Base-by-base conservation (phyloP, 176 grass and related monocot species). In the Avena insularis region DNA sequence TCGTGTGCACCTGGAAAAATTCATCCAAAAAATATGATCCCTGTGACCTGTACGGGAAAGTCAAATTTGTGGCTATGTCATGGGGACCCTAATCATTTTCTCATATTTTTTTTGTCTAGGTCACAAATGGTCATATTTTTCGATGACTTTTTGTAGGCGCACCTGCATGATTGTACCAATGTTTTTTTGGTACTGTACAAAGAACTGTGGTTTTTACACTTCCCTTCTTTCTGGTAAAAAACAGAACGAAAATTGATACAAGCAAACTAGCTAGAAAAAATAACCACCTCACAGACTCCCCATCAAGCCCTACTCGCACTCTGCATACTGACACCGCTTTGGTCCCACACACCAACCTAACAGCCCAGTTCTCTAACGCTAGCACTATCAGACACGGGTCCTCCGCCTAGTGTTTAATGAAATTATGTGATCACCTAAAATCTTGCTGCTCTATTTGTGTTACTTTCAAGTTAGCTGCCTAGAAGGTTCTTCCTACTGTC, bases 401-500 rank as follows among this genome's bases (percentile, higher is more conserved):
- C 14, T 68, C 14, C 16, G 31, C 27, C 29, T 36, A 35, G 65
- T 38, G 65, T 68, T 68, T 68, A 68, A 36, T 68, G 29, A 35
- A 68, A 68, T 68, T 14, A 68, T 67, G 65, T 68, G 15, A 35
- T 38, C 65, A 35, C 33, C 31, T 68, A 35, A 68, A 35, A 36
- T 68, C 14, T 17, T 36, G 65, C 65, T 68, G 29, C 67, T 71
- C 35, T 9, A 35, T 71, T 71, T 71, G 67, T 71, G 38, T 17
- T 71, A 69, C 66, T 69, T 69, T 69, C 33, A 69, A 69, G 16
- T 17, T 38, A 69, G 66, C 66, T 69, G 33, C 66, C 35, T 69
- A 69, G 3, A 35, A 38, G 33, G 66, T 69, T 69, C 66, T 69
- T 35, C 33, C 66, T 17, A 69, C 66, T 20, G 36, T 43, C 43